These are phyloP conservation scores for Shiraia sp. DNA, from an alignment of 2,329 filamentous ascomycete species.

Conservation along the genomic window DNA sequence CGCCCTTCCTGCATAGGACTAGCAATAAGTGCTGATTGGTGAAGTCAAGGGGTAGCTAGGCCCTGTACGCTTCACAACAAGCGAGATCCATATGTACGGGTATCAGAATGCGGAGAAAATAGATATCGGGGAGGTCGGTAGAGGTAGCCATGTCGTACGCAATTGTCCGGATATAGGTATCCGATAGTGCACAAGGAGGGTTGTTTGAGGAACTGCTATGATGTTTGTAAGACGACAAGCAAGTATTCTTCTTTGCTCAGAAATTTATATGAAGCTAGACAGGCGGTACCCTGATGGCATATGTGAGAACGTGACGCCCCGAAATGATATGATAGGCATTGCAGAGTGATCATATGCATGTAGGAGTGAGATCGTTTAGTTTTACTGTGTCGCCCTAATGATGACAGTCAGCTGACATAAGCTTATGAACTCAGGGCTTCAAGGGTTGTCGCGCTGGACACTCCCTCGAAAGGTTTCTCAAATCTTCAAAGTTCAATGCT, in stretches of 20 bases:
- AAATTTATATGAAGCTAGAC: neutral
- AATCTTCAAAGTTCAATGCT: no score
- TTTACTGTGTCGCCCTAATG: no score
- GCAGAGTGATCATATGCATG: no score
- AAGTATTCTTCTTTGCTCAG: no score
- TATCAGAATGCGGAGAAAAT: constrained; percentile 3
- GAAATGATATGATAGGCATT: neutral
- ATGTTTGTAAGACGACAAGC: neutral
- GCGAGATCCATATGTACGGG: constrained; percentile 4
- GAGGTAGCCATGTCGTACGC: no score
- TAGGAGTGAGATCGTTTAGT: constrained; percentile 8
- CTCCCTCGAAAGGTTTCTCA: no score
- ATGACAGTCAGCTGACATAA: no score
- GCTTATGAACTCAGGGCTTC: no score
- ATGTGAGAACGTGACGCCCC: neutral
- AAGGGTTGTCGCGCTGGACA: no score
- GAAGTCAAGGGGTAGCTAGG: neutral
- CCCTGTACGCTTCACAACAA: constrained; percentile 2
- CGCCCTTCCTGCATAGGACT: constrained; percentile 2
- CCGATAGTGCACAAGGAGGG: constrained; percentile 3
- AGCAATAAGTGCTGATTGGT: constrained; percentile 4
- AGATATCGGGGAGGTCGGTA: no score
- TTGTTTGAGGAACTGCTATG: neutral
- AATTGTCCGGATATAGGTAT: constrained; percentile 10
- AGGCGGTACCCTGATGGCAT: no score